A percentile compares a stretch with the other conserved stretches of the same genome.
phyloP scores from a whole-genome alignment of 176 grass and related monocot species.

The Melocanna baccifera region DNA sequence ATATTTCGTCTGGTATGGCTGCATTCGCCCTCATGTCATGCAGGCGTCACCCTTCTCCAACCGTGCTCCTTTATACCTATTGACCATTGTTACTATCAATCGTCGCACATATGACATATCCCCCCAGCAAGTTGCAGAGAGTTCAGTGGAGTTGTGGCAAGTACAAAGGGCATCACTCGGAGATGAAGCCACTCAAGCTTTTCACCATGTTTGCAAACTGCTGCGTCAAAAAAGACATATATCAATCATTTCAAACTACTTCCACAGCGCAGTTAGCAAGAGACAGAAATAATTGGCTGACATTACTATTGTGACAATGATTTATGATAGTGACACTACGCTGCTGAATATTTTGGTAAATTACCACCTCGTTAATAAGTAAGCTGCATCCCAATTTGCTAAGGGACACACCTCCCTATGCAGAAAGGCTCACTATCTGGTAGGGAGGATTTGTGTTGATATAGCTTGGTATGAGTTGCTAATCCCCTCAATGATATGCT shows the following conservation, averaged over 20 bases:
- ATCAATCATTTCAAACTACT: slow-evolving; percentile 41
- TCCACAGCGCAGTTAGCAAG: slow-evolving; percentile 14
- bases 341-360: slow-evolving; percentile 21
- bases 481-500: slow-evolving; percentile 13
- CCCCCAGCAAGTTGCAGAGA: slow-evolving; percentile 41
- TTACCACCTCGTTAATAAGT: slow-evolving; percentile 31
- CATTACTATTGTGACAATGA: slow-evolving; percentile 23
- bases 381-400: slow-evolving; percentile 28
- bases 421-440: not conserved
- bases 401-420: slow-evolving; percentile 7
- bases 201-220: slow-evolving; percentile 18
- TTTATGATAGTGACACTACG: slow-evolving; percentile 15
- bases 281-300: not conserved
- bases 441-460: not conserved
- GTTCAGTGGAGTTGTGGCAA: slow-evolving; percentile 58
- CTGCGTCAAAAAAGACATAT: not conserved
- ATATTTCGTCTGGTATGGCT: slow-evolving; percentile 17
- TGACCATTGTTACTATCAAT: slow-evolving; percentile 37
- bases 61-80: slow-evolving; percentile 13
- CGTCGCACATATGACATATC: slow-evolving; percentile 16
- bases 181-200: slow-evolving; percentile 61
- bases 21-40: slow-evolving; percentile 53
- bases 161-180: slow-evolving; percentile 68
- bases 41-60: slow-evolving; percentile 45
- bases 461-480: slow-evolving; percentile 15